Evolutionary conservation across 2,329 filamentous ascomycete species (phyloP), one percentile per base, ranked within the genome.

Genomic region (Aureobasidium zeae): DNA sequence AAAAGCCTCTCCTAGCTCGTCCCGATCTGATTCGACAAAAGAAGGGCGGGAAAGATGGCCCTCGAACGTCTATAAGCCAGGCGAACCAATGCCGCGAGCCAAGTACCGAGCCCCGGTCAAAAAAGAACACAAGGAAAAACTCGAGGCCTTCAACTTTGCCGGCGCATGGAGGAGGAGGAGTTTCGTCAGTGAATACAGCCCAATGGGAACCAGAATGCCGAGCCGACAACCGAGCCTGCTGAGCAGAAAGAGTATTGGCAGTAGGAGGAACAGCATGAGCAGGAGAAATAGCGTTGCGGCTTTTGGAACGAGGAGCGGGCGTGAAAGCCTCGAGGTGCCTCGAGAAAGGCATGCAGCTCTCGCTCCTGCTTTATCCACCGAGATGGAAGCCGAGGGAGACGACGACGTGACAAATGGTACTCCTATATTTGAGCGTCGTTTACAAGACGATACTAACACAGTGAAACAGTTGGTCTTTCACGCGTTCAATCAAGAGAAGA

Each of bases 41-140:
- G 20, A 59, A 53, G 46, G 24, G 12, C 29, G 42, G 44, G 45
- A 46, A 49, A 57, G 61, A 48, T 63, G 58, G 52, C 62, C 67
- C 15, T 63, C 59, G 53, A 66, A 67, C 47, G 63, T 69, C 51
- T 72, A 71, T 58, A 64, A 67, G 54, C 68, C 69, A 5, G 68
- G 68, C 54, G 69, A 72, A 57, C 63, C 67, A 46, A 70, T 72
- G 66, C 69, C 69, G 4, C 63, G 65, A 16, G 57, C 67, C 13
- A 72, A 72, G 50, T 72, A 72, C 54, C 63, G 69, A 30, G 60
- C 64, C 19, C 64, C 66, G 8, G 68, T 70, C 30, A 64, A 64
- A 46, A 69, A 69, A 30, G 65, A 69, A 51, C 69, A 72, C 63
- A 70, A 69, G 54, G 67, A 67, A 51, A 61, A 63, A 34, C 61